Conservation (phyloP, 768 basidiomycete genomes). For the Lactarius akahatsu region DNA sequence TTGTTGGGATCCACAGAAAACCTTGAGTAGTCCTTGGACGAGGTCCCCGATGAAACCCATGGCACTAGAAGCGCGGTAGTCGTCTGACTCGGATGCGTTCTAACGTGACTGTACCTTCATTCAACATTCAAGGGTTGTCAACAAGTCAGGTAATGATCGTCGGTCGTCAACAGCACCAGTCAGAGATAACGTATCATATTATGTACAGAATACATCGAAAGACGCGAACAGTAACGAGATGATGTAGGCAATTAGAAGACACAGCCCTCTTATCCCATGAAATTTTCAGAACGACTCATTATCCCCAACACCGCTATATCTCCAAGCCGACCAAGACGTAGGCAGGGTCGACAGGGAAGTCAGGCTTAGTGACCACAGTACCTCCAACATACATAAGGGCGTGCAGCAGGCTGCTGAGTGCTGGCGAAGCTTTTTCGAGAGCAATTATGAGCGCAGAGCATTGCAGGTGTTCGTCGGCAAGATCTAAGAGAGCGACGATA, state of each 20-base stretch:
- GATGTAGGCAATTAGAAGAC: background rate
- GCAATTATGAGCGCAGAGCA: conserved; percentile 80
- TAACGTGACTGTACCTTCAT: background rate
- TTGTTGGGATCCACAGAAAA: conserved; percentile 16
- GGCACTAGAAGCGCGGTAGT: background rate
- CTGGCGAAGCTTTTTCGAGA: conserved; percentile 69
- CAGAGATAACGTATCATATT: background rate
- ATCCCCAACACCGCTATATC: conserved; percentile 38
- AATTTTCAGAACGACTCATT: background rate
- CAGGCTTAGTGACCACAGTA: conserved; percentile 76
- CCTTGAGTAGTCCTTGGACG: conserved; percentile 13
- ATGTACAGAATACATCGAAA: background rate
- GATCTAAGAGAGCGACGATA: conserved; percentile 82
- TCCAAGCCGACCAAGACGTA: conserved; percentile 87
- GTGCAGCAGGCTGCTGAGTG: conserved; percentile 74
- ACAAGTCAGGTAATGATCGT: no score
- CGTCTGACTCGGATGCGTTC: background rate
- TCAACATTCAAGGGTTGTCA: background rate
- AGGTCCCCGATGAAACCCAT: conserved; percentile 15
- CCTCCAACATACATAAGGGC: conserved; percentile 93
- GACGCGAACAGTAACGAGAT: background rate
- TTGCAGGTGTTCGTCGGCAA: conserved; percentile 80
- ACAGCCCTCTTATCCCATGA: background rate
- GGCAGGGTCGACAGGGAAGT: conserved; percentile 70
- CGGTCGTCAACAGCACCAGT: background rate